phyloP scores from a whole-genome alignment of 306 rosid genomes.

The Cicer arietinum region DNA sequence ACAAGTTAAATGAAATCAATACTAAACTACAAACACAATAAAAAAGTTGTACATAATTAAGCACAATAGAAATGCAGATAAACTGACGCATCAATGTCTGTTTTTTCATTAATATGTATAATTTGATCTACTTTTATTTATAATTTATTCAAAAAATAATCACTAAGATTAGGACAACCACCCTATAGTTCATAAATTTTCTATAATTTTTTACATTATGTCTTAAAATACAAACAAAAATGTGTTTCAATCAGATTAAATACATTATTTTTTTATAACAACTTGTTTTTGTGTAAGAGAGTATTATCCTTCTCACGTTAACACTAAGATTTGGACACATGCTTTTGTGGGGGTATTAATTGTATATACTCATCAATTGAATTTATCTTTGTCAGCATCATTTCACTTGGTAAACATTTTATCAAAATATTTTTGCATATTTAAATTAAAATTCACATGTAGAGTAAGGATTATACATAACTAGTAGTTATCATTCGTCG shows the following conservation, averaged over 20 bases:
- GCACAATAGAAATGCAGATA: too few relatives aligned
- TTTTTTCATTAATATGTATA: too few relatives aligned
- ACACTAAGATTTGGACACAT: neutral
- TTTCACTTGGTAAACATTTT: neutral
- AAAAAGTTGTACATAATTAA: too few relatives aligned
- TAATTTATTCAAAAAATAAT: neutral
- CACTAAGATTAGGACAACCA: neutral
- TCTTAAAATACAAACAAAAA: too few relatives aligned
- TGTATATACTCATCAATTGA: neutral
- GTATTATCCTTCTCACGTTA: neutral
- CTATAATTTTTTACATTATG: too few relatives aligned
- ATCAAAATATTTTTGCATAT: neutral
- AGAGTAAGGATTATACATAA: neutral
- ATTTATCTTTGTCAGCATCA: neutral
- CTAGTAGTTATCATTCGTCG: neutral
- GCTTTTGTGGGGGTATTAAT: neutral
- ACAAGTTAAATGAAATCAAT: too few relatives aligned
- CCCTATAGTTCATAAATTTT: neutral
- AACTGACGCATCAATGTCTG: too few relatives aligned
- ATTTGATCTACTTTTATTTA: too few relatives aligned
- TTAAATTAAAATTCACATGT: conserved; percentile 4
- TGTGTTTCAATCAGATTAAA: too few relatives aligned
- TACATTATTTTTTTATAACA: too few relatives aligned
- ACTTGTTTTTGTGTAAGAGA: too few relatives aligned
- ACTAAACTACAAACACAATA: too few relatives aligned